These are phyloP conservation scores for Hemisphaericaspora lyxosophila DNA, from an alignment of 1,139 yeast species.

Conservation along the genomic window DNA sequence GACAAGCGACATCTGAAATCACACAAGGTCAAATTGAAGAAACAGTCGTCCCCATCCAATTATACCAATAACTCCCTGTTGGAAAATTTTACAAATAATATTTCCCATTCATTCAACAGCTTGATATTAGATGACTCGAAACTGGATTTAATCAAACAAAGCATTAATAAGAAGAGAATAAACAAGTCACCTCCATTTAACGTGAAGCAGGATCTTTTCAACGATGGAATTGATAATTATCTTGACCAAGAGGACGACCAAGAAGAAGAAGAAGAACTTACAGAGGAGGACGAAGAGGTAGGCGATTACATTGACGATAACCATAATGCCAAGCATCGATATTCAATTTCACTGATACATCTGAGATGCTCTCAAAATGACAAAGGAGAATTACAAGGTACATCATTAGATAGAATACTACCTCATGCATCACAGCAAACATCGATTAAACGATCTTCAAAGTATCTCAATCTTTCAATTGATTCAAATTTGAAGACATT, in stretches of 20 bases:
- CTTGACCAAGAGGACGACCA: slow-evolving; percentile 17
- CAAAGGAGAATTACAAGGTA: not conserved
- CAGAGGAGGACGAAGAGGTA: slow-evolving; percentile 7
- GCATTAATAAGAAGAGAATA: slow-evolving; percentile 18
- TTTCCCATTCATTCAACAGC: slow-evolving; percentile 47
- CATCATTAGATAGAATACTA: not conserved
- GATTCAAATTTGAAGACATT: slow-evolving; percentile 23
- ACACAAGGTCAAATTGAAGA: not conserved
- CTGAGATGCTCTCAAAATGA: no score
- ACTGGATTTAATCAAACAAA: slow-evolving; percentile 1
- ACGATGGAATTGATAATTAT: slow-evolving; percentile 27
- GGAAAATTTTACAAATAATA: slow-evolving; percentile 42
- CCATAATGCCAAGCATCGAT: slow-evolving; percentile 15
- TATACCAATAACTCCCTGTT: slow-evolving; percentile 18
- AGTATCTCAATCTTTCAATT: slow-evolving; percentile 47
- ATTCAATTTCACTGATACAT: not conserved
- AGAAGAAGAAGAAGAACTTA: slow-evolving; percentile 4
- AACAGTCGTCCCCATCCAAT: slow-evolving; percentile 11
- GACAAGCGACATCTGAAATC: not conserved
- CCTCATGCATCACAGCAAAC: slow-evolving; percentile 15
- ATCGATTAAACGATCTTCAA: slow-evolving; percentile 46
- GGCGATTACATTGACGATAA: slow-evolving; percentile 12
- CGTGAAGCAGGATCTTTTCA: slow-evolving; percentile 32
- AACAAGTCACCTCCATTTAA: slow-evolving; percentile 49
- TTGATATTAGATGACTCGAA: slow-evolving; percentile 40